A percentile compares a stretch with the other conserved stretches of the same genome.
These are phyloP conservation scores for Xylaria palmicola DNA, from an alignment of 495 filamentous ascomycete genomes.

Conservation along the genomic window DNA sequence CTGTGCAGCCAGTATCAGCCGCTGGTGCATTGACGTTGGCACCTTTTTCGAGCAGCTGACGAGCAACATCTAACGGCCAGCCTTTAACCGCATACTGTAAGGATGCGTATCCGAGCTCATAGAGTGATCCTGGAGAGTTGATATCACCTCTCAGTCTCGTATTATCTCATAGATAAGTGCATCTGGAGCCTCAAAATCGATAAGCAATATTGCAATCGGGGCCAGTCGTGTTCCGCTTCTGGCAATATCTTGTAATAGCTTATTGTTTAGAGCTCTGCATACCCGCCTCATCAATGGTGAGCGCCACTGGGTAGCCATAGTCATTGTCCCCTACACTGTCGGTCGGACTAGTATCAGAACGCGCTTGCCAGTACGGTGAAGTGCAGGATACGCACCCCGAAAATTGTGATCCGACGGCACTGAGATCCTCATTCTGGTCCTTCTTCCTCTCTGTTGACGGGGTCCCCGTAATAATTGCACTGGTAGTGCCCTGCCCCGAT, in stretches of 20 bases:
- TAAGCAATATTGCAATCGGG: too few species aligned
- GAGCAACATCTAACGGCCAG: background rate
- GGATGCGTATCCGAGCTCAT: background rate
- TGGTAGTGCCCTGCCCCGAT: background rate
- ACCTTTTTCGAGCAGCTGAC: background rate
- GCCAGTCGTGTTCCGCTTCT: too few species aligned
- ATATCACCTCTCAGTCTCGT: background rate
- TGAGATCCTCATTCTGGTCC: background rate
- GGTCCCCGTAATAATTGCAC: background rate
- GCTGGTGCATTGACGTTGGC: background rate
- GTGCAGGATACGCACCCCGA: background rate
- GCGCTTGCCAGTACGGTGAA: background rate
- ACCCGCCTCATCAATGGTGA: background rate
- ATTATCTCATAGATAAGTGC: background rate
- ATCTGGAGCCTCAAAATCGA: background rate
- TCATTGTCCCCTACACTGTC: background rate
- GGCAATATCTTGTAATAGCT: too few species aligned
- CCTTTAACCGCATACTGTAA: background rate
- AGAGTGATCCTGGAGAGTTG: background rate
- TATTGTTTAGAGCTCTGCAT: too few species aligned
- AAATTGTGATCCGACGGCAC: background rate
- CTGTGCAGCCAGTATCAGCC: background rate
- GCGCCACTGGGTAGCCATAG: background rate
- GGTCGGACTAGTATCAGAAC: background rate
- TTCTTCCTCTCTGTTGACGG: background rate